phyloP scores from a whole-genome alignment of 2,329 filamentous ascomycete genomes.

The Xylaria sp. region DNA sequence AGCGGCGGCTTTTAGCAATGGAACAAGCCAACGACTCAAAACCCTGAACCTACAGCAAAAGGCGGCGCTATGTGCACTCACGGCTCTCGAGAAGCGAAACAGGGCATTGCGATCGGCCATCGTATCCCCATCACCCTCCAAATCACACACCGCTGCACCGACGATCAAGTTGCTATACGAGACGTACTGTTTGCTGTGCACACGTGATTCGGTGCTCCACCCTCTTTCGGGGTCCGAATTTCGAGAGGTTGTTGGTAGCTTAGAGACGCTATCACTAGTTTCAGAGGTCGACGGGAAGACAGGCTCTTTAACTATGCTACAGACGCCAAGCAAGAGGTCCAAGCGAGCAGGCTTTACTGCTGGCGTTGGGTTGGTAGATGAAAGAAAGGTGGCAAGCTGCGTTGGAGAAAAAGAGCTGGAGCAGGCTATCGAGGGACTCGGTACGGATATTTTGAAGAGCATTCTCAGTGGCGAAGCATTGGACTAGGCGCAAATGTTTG shows the following conservation, averaged over 20 bases:
- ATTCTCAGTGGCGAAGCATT: slow-evolving; percentile 71
- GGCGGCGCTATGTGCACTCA: slow-evolving; percentile 87
- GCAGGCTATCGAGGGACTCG: slow-evolving; percentile 71
- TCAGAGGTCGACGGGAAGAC: slow-evolving; percentile 75
- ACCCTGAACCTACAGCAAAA: slow-evolving; percentile 96
- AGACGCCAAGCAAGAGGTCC: slow-evolving; percentile 77
- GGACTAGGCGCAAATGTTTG: slow-evolving; percentile 53
- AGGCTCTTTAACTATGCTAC: slow-evolving; percentile 70
- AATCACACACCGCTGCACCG: slow-evolving; percentile 70
- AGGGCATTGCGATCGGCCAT: slow-evolving; percentile 59
- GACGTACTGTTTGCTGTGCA: slow-evolving; percentile 85
- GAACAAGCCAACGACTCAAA: slow-evolving; percentile 83
- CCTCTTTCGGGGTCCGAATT: slow-evolving; percentile 93
- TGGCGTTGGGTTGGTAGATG: slow-evolving; percentile 68
- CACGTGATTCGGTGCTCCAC: slow-evolving; percentile 86
- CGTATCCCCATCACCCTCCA: slow-evolving; percentile 66
- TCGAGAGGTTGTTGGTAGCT: slow-evolving; percentile 86
- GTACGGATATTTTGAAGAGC: slow-evolving; percentile 68
- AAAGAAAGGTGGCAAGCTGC: slow-evolving; percentile 80
- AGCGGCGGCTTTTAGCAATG: slow-evolving; percentile 88
- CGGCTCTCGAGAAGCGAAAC: slow-evolving; percentile 84
- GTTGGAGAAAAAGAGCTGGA: slow-evolving; percentile 84
- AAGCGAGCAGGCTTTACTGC: slow-evolving; percentile 62
- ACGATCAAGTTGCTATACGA: slow-evolving; percentile 87
- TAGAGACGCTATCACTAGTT: slow-evolving; percentile 88